A percentile compares a stretch with the other conserved stretches of the same genome.
Conservation (phyloP, 768 basidiomycete genomes). For the Serpula lacrymans region DNA sequence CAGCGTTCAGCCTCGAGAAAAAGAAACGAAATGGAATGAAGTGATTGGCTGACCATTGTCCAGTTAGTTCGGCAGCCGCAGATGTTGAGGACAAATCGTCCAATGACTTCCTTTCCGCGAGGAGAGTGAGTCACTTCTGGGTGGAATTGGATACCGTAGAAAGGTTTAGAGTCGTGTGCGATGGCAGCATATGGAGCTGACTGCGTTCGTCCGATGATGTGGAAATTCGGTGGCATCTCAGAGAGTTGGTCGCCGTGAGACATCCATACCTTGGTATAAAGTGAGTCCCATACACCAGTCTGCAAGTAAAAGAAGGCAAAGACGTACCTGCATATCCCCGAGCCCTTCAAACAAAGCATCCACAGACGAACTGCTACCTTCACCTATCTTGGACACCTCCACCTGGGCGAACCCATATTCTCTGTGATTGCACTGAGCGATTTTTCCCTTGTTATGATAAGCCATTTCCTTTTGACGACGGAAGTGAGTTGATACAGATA, state of each 20-base stretch:
- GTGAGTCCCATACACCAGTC: not conserved
- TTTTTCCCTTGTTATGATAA: slow-evolving; percentile 79
- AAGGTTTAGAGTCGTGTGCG: slow-evolving; percentile 81
- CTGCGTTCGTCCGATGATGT: slow-evolving; percentile 81
- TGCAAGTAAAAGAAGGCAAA: not conserved
- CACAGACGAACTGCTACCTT: slow-evolving; percentile 39
- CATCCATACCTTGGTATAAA: slow-evolving; percentile 87
- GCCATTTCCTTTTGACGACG: slow-evolving; percentile 83
- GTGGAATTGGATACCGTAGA: slow-evolving; percentile 98
- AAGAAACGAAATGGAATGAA: slow-evolving; percentile 6
- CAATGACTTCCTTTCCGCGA: slow-evolving; percentile 85
- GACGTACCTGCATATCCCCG: slow-evolving; percentile 79
- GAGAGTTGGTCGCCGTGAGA: slow-evolving; percentile 96
- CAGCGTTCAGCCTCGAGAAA: slow-evolving; percentile 4
- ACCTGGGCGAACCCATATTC: slow-evolving; percentile 94
- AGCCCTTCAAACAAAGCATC: slow-evolving; percentile 85
- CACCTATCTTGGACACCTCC: slow-evolving; percentile 61
- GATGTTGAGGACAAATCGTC: slow-evolving; percentile 77
- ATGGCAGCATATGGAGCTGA: slow-evolving; percentile 92
- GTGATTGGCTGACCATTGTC: slow-evolving; percentile 74
- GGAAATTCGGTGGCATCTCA: slow-evolving; percentile 76
- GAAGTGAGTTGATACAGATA: too few relatives aligned
- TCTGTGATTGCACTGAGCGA: slow-evolving; percentile 83
- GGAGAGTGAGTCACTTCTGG: slow-evolving; percentile 96
- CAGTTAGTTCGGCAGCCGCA: slow-evolving; percentile 80